These are phyloP conservation scores for Pilaira anomala DNA, from an alignment of 192 early-diverging fungal genomes.

Conservation along the genomic window DNA sequence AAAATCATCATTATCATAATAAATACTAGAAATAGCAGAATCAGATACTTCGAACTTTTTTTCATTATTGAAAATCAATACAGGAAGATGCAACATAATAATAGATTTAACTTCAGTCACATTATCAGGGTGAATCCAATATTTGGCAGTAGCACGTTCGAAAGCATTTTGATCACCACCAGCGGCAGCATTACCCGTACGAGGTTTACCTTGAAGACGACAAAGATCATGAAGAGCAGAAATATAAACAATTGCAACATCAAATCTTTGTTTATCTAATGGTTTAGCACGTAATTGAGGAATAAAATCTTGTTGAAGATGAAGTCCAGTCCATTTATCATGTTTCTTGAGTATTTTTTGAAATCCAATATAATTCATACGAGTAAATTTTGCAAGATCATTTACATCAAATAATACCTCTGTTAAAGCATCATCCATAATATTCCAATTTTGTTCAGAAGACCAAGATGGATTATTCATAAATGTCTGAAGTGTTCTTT, in stretches of 20 bases:
- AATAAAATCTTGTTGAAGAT: constrained; percentile 72
- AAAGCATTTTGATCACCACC: constrained; percentile 52
- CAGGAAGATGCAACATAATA: constrained; percentile 37
- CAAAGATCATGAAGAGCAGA: constrained; percentile 30
- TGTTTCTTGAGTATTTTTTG: constrained; percentile 98
- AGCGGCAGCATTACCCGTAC: constrained; percentile 34
- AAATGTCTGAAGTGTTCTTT: constrained; percentile 51
- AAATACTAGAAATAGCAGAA: constrained; percentile 37
- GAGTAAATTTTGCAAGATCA: constrained; percentile 75
- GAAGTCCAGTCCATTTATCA: constrained; percentile 82
- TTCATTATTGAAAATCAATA: constrained; percentile 46
- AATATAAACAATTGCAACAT: constrained; percentile 68
- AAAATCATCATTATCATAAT: constrained; percentile 36
- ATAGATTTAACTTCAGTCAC: constrained; percentile 41
- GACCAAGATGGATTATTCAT: constrained; percentile 50
- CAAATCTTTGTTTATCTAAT: constrained; percentile 87
- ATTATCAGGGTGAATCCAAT: constrained; percentile 42
- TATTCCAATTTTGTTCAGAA: constrained; percentile 47
- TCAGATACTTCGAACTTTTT: constrained; percentile 45
- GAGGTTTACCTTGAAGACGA: constrained; percentile 41
- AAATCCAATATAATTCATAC: constrained; percentile 82
- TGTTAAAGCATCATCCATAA: constrained; percentile 61
- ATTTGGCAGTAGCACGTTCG: constrained; percentile 74
- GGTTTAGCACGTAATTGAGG: constrained; percentile 75
- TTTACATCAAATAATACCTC: constrained; percentile 74